Conservation (phyloP, 805 yeast species). For the Grigorovia humatica region DNA sequence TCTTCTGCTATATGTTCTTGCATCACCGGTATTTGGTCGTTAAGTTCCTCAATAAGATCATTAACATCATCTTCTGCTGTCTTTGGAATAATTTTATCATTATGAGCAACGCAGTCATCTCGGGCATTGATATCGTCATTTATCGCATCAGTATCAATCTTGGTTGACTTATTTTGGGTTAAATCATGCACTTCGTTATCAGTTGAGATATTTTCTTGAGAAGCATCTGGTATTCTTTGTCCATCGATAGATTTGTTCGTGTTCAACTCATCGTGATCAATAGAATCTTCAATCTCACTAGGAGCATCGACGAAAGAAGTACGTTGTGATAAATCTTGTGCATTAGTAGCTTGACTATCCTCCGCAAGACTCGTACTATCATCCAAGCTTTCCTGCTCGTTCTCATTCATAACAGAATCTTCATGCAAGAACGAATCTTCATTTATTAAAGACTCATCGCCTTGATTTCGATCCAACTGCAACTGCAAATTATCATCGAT, state of each 20-base stretch:
- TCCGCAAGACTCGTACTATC: not conserved
- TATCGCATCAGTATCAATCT: not conserved
- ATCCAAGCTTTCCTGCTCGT: not conserved
- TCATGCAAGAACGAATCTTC: not conserved
- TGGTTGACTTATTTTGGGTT: not conserved
- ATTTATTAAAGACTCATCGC: not conserved
- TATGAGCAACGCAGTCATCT: not conserved
- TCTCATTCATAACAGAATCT: not conserved
- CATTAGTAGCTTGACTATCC: not conserved
- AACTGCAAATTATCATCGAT: constrained; percentile 26
- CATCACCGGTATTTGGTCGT: not conserved
- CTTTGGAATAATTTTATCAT: not conserved
- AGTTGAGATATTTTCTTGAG: not conserved
- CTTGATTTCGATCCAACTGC: not conserved
- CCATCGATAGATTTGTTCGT: not conserved
- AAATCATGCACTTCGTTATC: not conserved
- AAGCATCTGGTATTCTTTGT: not conserved
- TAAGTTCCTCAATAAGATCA: not conserved
- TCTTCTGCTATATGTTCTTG: not conserved
- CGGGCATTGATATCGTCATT: not conserved
- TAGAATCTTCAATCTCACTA: not conserved
- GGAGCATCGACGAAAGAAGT: not conserved
- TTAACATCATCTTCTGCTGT: not conserved
- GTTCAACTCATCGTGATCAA: not conserved
- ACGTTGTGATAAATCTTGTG: not conserved